phyloP scores from a whole-genome alignment of 257 asterid genomes.

The Nicotiana sylvestris region DNA sequence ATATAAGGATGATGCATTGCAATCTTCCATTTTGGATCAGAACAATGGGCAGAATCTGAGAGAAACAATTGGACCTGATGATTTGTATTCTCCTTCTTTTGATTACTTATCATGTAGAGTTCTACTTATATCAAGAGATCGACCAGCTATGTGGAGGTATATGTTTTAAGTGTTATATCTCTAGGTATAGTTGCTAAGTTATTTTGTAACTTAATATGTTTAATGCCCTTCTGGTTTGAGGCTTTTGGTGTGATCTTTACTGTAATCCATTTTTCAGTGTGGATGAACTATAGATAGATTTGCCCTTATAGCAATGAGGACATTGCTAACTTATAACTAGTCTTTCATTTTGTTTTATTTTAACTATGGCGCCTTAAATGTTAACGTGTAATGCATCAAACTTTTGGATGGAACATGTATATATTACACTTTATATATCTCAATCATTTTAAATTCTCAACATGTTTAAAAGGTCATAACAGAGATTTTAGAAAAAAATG shows the following conservation, averaged over 20 bases:
- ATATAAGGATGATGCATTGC: slow-evolving; percentile 40
- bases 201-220: slow-evolving; percentile 4
- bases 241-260: neutral
- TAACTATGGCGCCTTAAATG: too few species aligned
- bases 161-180: slow-evolving; percentile 24
- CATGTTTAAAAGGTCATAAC: too few species aligned
- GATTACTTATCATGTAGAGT: slow-evolving; percentile 65
- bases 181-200: neutral
- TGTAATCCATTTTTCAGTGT: neutral
- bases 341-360: too few species aligned
- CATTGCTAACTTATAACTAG: neutral
- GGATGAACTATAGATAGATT: neutral
- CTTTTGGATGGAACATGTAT: too few species aligned
- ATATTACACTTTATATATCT: too few species aligned
- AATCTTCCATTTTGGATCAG: slow-evolving; percentile 21
- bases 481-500: too few species aligned
- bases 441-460: too few species aligned
- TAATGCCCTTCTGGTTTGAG: slow-evolving; percentile 2
- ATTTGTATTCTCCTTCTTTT: slow-evolving; percentile 73
- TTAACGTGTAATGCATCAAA: too few species aligned
- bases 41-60: slow-evolving; percentile 26
- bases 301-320: slow-evolving; percentile 1
- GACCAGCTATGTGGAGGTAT: slow-evolving; percentile 84
- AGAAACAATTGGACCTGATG: slow-evolving; percentile 67
- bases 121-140: slow-evolving; percentile 78